Evolutionary conservation across 106 monocot species (phyloP), one percentile per base, ranked within the genome.

Genomic region (Dendrobium huoshanense): DNA sequence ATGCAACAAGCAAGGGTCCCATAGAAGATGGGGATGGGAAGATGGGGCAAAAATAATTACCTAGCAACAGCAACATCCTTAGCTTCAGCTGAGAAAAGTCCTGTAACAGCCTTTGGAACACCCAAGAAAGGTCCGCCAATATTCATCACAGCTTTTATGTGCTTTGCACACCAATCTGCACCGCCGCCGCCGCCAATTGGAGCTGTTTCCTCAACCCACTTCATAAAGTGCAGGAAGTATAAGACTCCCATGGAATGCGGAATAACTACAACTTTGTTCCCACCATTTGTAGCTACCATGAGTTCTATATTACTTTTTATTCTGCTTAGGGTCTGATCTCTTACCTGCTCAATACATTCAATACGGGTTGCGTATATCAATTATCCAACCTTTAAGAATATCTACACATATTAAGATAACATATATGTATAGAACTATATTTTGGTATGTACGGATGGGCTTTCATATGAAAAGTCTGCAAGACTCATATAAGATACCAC

Each of bases 161-260:
- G 93, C 79, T 83, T 93, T 41, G 90, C 87, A 77, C 99, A 99
- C 99, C 99, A 99, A 65, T 91, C 86, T 80, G 84, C 75, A 67
- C 90, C 93, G 19, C 99, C 99, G 15, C 93, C 93, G 42, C 95
- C 99, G 15, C 99, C 99, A 88, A 93, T 88, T 22, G 95, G 93
- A 81, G 85, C 78, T 65, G 99, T 93, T 78, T 90, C 99, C 86
- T 99, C 99, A 55, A 99, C 99, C 99, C 99, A 99, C 81, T 99
- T 99, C 99, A 99, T 99, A 85, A 99, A 99, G 84, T 95, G 99
- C 81, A 99, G 77, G 84, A 99, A 99, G 67, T 99, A 99, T 20
- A 99, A 56, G 25, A 87, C 99, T 75, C 99, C 99, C 99, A 99
- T 99, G 17, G 99, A 99, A 88, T 95, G 99, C 44, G 99, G 99